A percentile compares a stretch with the other conserved stretches of the same genome.
Conservation (phyloP, 192 early-diverging fungal species). For the Backusella liffmaniae region DNA sequence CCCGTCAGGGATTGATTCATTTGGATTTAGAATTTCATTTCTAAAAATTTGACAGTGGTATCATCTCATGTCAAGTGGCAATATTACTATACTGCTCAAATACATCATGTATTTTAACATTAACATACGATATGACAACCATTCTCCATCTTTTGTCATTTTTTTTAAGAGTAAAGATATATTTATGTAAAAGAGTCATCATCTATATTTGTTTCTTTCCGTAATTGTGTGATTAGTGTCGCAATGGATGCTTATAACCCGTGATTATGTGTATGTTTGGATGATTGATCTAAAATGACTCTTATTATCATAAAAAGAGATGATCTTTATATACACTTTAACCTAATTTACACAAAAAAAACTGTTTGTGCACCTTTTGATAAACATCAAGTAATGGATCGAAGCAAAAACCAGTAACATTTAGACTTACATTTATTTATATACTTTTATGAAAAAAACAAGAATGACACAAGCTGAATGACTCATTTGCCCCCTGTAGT, state of each 20-base stretch:
- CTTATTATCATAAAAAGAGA: not conserved
- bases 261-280: not conserved
- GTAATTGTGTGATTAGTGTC: not conserved
- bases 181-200: not conserved
- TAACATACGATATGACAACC: no score
- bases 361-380: not conserved
- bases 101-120: no score
- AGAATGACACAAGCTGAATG: not conserved
- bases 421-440: not conserved
- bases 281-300: not conserved
- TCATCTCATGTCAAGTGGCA: not conserved
- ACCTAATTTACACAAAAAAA: not conserved
- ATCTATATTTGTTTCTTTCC: not conserved
- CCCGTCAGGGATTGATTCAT: not conserved
- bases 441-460: not conserved
- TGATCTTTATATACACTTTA: not conserved
- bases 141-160: no score
- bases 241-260: not conserved
- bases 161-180: no score
- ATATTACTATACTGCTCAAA: no score
- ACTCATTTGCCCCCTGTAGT: slow-evolving; percentile 4
- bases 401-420: no score
- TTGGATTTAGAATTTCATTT: not conserved
- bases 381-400: no score
- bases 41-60: not conserved